Evolutionary conservation across 192 early-diverging fungal species (phyloP).

Genomic region (Cetraspora pellucida): DNA sequence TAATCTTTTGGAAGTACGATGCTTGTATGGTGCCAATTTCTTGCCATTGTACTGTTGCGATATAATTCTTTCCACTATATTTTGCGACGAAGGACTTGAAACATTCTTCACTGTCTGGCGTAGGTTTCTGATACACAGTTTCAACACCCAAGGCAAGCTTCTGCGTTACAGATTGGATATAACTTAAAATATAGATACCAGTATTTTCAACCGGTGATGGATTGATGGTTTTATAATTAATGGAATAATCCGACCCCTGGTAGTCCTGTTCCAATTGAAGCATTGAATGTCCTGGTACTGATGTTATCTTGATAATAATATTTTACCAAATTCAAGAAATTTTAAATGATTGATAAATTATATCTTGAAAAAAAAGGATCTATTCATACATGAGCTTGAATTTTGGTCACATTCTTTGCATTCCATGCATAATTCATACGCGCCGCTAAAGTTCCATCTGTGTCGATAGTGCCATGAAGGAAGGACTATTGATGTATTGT

Average conservation of each 20-base stretch:
- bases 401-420: conserved; percentile 62
- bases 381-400: conserved; percentile 55
- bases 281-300: conserved; percentile 83
- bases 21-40: conserved; percentile 71
- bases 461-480: conserved; percentile 94
- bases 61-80: conserved; percentile 69
- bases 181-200: conserved; percentile 85
- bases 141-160: conserved; percentile 86
- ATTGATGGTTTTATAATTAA: conserved; percentile 94
- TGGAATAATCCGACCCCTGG: conserved; percentile 82
- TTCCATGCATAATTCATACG: conserved; percentile 83
- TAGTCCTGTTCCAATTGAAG: conserved; percentile 92
- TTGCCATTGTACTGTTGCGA: conserved; percentile 70
- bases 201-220: conserved; percentile 88
- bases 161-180: conserved; percentile 87
- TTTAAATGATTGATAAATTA: not conserved
- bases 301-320: conserved; percentile 52
- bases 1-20: conserved; percentile 88
- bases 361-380: not conserved
- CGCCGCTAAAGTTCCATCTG: conserved; percentile 84
- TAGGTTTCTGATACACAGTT: conserved; percentile 81
- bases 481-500: conserved; percentile 58
- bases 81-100: conserved; percentile 71
- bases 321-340: not conserved
- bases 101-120: conserved; percentile 78